Conservation (phyloP, 495 filamentous ascomycete species). For the Talaromyces trachyspermus region DNA sequence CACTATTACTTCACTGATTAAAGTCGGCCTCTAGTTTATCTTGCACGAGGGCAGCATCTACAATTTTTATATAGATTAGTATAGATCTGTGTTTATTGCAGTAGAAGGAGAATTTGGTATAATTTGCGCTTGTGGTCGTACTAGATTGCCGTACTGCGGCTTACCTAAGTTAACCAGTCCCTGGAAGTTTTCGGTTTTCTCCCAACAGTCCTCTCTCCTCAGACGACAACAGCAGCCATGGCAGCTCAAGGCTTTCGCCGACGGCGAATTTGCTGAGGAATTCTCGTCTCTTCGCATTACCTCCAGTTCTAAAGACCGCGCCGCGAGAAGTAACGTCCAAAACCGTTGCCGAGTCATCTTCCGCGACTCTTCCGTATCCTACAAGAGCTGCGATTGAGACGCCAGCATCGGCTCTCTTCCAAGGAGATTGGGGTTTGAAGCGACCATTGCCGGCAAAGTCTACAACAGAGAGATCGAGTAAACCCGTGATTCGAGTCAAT, state of each 20-base stretch:
- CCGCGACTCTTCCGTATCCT: conserved; percentile 71
- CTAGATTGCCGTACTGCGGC: not conserved
- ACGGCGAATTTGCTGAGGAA: conserved; percentile 57
- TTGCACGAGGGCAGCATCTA: not conserved
- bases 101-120: no score
- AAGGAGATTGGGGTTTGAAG: conserved; percentile 95
- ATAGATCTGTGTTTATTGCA: no score
- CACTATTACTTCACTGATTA: conserved; percentile 45
- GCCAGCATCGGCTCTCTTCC: conserved; percentile 58
- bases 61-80: no score
- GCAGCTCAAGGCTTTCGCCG: conserved; percentile 45
- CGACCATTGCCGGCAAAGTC: conserved; percentile 68
- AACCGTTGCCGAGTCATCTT: conserved; percentile 45
- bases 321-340: conserved; percentile 33
- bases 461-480: conserved; percentile 58
- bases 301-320: conserved; percentile 45
- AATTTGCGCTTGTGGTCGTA: not conserved
- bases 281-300: conserved; percentile 60
- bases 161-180: not conserved
- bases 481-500: conserved; percentile 61
- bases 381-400: conserved; percentile 80
- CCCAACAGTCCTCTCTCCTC: no score
- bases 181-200: no score
- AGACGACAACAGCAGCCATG: conserved; percentile 24
- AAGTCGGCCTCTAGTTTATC: conserved; percentile 31